phyloP scores from a whole-genome alignment of 169 alveolate genomes.

The Besnoitia besnoiti region DNA sequence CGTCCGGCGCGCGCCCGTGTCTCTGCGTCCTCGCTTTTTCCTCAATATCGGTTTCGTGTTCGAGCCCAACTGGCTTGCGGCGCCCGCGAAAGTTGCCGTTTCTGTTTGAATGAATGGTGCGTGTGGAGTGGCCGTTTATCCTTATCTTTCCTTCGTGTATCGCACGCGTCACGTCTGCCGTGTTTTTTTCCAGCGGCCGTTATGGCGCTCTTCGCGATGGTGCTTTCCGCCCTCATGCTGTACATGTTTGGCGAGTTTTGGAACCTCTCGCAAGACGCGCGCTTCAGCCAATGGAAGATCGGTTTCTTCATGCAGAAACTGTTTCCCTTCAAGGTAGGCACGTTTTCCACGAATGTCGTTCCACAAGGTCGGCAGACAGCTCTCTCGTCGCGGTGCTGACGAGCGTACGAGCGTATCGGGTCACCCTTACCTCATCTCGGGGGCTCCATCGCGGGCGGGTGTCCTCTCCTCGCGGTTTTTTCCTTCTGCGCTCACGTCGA shows the following conservation, averaged over 20 bases:
- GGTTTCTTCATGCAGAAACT: conserved; percentile 75
- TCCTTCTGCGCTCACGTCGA: not conserved
- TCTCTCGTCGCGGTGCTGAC: no score
- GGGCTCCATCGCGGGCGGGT: not conserved
- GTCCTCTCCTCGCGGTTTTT: not conserved
- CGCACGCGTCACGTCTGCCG: no score
- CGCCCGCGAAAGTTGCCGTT: no score
- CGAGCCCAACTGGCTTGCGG: no score
- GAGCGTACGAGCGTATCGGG: not conserved
- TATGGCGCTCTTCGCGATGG: conserved; percentile 74
- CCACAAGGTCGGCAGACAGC: not conserved
- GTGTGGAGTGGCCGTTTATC: no score
- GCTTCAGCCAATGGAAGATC: conserved; percentile 72
- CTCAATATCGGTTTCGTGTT: no score
- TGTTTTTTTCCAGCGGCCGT: conserved; percentile 71
- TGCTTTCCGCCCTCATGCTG: conserved; percentile 74
- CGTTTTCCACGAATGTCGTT: not conserved
- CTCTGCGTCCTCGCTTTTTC: no score
- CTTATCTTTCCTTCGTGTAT: no score
- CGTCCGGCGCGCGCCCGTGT: no score
- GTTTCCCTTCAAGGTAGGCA: conserved; percentile 74
- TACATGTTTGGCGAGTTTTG: conserved; percentile 77
- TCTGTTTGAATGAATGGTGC: no score
- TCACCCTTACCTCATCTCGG: not conserved
- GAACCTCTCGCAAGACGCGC: conserved; percentile 73